Evolutionary conservation across 73 alveolate species (phyloP), one percentile per base, ranked within the genome.

Genomic region (Breviolum minutum): DNA sequence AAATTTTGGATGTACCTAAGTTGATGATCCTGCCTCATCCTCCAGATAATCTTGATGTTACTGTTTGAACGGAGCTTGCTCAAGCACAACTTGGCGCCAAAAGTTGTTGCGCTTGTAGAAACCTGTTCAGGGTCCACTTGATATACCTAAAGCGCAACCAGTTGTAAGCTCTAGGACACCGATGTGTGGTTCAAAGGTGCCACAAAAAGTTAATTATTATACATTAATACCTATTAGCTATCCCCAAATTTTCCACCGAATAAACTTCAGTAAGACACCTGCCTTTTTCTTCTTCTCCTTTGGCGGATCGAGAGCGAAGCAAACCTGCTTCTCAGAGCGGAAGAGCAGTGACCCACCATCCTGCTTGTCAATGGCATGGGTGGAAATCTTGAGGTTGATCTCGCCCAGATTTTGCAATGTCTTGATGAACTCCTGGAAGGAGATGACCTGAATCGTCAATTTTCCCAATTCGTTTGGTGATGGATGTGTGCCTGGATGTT

Each of bases 281-380:
- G n/a, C 29, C 85, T 27, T 76, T 19, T 76, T 76, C 63, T 76
- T 76, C 12, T 11, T 11, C 26, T 76, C 85, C 26, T 76, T 76
- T 22, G 62, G 60, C 0, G 85, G 85, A 27, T 76, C 85, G 12
- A 76, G 85, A 4, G 85, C 85, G 29, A 76, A 76, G 85, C 85
- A 76, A 9, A 76, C 85, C 11, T 54, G n/a, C 26, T 76, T 76
- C 85, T 76, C 85, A 76, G 63, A n/a, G 85, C 85, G 85, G 20
- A 76, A n/a, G 6, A 76, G 62, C 60, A 76, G 22, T 7, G 63
- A 10, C n/a, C 85, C 85, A 19, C 63, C 62, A 22, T 76, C 85
- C 85, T 76, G 85, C 62, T 76, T 76, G 85, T 76, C 85, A 24
- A 8, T 0, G 62, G 6, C 13, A 63, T 76, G 85, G 17, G 20